Base-by-base conservation (phyloP, 2,329 filamentous ascomycete species). In the Grosmannia clavigera region DNA sequence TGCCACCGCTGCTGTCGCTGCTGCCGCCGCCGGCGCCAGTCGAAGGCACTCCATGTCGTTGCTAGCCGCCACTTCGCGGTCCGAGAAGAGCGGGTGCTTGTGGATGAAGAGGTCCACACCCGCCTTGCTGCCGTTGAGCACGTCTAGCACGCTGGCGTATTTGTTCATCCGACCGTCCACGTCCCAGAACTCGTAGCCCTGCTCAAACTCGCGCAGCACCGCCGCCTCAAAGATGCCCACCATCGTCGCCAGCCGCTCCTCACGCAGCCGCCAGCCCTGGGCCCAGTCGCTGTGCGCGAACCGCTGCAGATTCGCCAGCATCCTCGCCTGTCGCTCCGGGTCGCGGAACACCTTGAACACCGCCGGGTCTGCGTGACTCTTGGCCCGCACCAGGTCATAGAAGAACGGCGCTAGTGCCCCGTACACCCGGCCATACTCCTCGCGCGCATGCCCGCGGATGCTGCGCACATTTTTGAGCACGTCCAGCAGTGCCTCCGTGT, bases 341-440 rank as follows among this genome's bases (percentile, higher is more conserved):
- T 95, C 88, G 51, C 85, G 81, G 69, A 95, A 97, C 12, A 87
- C 87, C 66, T 88, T 84, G 73, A 97, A 99, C 10, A 97, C 78
- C 40, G 90, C 78, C 7, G 89, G 90, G 65, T 96, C 88, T 16
- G 88, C 83, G 74, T 88, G 90, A 64, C 77, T 89, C 74, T 79
- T 83, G 2, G 86, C 85, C 63, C 77, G 80, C 43, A 82, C 83
- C 51, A 97, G 81, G 70, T 99, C 90, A 64, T 84, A 83, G 73
- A 97, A 99, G 67, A 95, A 92, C 0, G 92, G 92, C 12, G 86
- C 88, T 65, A 99, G 73, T 4, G 89, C 88, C n/a, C 85, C 87
- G 72, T 97, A 95, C 16, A 97, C 79, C 70, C 87, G 95, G 19
- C 88, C 92, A 70, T 92, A 99, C 71, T 97, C 92, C 66, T 94